phyloP scores from a whole-genome alignment of 1,284 basidiomycete species.

The Apiotrichum akiyoshidainum region DNA sequence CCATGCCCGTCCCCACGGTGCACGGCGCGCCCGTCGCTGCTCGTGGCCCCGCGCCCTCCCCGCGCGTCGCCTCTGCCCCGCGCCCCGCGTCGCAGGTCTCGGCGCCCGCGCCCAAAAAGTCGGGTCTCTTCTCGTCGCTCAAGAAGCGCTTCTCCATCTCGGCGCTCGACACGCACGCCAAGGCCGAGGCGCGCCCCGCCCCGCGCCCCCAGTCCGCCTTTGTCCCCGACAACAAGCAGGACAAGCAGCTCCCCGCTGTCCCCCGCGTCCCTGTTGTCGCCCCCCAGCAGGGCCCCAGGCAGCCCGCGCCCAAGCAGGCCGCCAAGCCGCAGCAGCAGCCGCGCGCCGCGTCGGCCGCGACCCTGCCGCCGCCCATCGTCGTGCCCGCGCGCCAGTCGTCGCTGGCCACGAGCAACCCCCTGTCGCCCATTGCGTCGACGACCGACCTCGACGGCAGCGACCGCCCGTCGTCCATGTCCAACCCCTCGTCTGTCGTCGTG shows the following conservation, averaged over 20 bases:
- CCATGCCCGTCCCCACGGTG: background rate
- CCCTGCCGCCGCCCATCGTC: conserved; percentile 14
- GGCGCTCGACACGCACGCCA: conserved; percentile 1
- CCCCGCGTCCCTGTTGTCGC: background rate
- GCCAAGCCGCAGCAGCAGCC: too few species aligned
- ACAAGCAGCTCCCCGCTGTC: background rate
- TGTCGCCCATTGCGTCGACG: background rate
- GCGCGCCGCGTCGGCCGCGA: background rate
- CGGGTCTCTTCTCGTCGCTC: conserved; percentile 14
- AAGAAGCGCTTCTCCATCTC: conserved; percentile 23
- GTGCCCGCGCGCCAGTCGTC: conserved; percentile 20
- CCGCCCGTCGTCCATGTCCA: conserved; percentile 11
- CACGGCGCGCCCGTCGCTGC: background rate
- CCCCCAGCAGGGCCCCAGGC: background rate
- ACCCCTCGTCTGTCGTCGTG: conserved; percentile 19
- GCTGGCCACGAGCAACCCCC: background rate
- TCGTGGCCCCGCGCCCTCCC: background rate
- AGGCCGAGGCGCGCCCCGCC: background rate
- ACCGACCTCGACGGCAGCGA: background rate
- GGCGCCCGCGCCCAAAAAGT: conserved; percentile 5
- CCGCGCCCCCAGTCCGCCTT: conserved; percentile 10
- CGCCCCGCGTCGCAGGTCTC: conserved; percentile 1
- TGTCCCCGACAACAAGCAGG: background rate
- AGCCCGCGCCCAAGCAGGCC: too few species aligned
- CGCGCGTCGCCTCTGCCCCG: background rate